Conservation (phyloP, 306 rosid genomes). For the Trichosanthes truncata region DNA sequence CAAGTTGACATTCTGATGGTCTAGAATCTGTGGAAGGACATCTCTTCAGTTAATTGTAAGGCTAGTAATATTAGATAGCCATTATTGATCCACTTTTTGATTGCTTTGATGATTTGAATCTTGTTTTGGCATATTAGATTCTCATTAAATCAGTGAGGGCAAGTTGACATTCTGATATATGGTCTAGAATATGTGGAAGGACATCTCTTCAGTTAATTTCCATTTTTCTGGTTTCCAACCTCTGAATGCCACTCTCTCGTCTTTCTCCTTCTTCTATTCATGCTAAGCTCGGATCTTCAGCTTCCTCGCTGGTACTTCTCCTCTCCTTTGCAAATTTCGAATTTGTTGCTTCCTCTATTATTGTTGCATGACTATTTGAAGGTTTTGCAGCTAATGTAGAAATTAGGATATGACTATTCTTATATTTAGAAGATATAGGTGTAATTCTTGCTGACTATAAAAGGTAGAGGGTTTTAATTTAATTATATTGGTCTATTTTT, state of each 20-base stretch:
- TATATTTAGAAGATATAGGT: not conserved
- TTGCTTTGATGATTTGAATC: no score
- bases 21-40: no score
- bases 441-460: not conserved
- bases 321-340: not conserved
- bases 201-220: no score
- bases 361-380: not conserved
- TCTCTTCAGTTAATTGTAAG: no score
- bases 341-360: not conserved
- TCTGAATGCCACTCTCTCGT: constrained; percentile 28
- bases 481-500: no score
- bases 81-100: no score
- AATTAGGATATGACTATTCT: not conserved
- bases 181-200: no score
- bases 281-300: constrained; percentile 37
- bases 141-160: no score
- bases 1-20: no score
- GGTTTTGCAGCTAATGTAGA: not conserved
- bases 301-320: not conserved
- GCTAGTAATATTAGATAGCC: no score
- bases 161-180: no score
- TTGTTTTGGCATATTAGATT: no score
- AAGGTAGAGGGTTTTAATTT: not conserved
- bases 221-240: constrained; percentile 48
- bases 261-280: constrained; percentile 2